Conservation (phyloP, 306 rosid species). For the Vicia faba region DNA sequence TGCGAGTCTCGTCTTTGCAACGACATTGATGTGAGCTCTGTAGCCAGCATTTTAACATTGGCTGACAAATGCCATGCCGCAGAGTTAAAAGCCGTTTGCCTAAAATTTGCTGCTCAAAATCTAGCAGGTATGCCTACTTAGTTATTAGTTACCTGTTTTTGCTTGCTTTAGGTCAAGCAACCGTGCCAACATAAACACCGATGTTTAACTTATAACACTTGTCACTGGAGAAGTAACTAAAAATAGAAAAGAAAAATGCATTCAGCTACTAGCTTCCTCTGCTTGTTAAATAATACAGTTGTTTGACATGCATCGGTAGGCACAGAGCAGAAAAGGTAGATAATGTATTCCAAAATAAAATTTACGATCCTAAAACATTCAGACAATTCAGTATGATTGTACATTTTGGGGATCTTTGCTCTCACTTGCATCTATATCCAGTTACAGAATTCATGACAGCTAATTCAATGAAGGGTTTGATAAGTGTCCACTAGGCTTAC, state of each 20-base stretch:
- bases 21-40: slow-evolving; percentile 74
- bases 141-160: slow-evolving; percentile 15
- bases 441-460: slow-evolving; percentile 1
- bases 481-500: background rate
- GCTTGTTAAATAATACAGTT: slow-evolving; percentile 7
- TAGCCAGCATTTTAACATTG: slow-evolving; percentile 68
- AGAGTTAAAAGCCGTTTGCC: slow-evolving; percentile 75
- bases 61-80: slow-evolving; percentile 73
- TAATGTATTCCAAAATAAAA: slow-evolving; percentile 14
- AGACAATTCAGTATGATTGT: slow-evolving; percentile 13
- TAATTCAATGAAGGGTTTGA: slow-evolving; percentile 5
- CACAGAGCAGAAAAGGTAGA: slow-evolving; percentile 3
- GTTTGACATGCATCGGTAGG: slow-evolving; percentile 1
- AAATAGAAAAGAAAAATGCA: slow-evolving; percentile 11
- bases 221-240: background rate
- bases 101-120: slow-evolving; percentile 81
- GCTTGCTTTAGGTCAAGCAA: slow-evolving; percentile 21
- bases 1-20: slow-evolving; percentile 87
- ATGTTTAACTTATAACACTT: slow-evolving; percentile 16
- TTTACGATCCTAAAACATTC: background rate
- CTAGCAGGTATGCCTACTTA: slow-evolving; percentile 68
- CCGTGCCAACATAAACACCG: slow-evolving; percentile 8
- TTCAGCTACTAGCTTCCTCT: slow-evolving; percentile 4
- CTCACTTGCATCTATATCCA: slow-evolving; percentile 16
- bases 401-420: slow-evolving; percentile 11